Percentiles rank a stretch among this genome's conserved stretches.
phyloP scores from a whole-genome alignment of 495 filamentous ascomycete genomes.

The Talaromyces borbonicus region DNA sequence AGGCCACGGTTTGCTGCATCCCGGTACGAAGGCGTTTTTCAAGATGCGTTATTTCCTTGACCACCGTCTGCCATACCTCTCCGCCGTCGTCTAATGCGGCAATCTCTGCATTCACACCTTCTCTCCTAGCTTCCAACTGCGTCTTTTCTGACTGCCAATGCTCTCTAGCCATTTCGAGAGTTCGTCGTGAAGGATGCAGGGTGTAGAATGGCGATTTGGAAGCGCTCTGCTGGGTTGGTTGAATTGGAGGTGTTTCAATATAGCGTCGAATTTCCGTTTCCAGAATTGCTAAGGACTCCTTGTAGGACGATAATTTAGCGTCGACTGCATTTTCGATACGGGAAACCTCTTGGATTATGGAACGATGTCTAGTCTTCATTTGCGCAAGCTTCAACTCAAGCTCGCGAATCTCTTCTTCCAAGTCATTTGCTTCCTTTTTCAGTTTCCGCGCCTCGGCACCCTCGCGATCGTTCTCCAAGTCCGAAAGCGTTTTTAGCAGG shows the following conservation, averaged over 20 bases:
- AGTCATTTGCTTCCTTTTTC: slow-evolving; percentile 38
- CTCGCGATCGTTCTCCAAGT: slow-evolving; percentile 29
- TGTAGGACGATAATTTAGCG: slow-evolving; percentile 51
- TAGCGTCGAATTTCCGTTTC: slow-evolving; percentile 40
- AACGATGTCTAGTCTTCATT: slow-evolving; percentile 53
- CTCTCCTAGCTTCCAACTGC: slow-evolving; percentile 45
- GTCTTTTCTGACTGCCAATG: slow-evolving; percentile 62
- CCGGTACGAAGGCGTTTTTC: slow-evolving; percentile 52
- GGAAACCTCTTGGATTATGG: slow-evolving; percentile 50
- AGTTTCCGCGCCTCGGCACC: slow-evolving; percentile 29
- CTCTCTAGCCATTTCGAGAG: slow-evolving; percentile 65
- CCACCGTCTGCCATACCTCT: slow-evolving; percentile 64
- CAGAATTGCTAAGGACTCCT: slow-evolving; percentile 42
- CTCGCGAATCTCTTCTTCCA: slow-evolving; percentile 53
- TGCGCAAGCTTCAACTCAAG: slow-evolving; percentile 56
- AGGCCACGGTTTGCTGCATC: slow-evolving; percentile 41
- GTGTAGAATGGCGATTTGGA: slow-evolving; percentile 32
- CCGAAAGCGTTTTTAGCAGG: slow-evolving; percentile 35
- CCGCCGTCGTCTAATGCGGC: slow-evolving; percentile 76
- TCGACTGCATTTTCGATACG: slow-evolving; percentile 54
- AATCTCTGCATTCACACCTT: slow-evolving; percentile 56
- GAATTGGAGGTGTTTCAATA: slow-evolving; percentile 32
- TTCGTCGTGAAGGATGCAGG: slow-evolving; percentile 58
- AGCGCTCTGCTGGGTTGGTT: slow-evolving; percentile 26
- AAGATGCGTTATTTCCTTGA: slow-evolving; percentile 54